These are phyloP conservation scores for Areca catechu DNA, from an alignment of 176 grass and related monocot species.

Conservation along the genomic window DNA sequence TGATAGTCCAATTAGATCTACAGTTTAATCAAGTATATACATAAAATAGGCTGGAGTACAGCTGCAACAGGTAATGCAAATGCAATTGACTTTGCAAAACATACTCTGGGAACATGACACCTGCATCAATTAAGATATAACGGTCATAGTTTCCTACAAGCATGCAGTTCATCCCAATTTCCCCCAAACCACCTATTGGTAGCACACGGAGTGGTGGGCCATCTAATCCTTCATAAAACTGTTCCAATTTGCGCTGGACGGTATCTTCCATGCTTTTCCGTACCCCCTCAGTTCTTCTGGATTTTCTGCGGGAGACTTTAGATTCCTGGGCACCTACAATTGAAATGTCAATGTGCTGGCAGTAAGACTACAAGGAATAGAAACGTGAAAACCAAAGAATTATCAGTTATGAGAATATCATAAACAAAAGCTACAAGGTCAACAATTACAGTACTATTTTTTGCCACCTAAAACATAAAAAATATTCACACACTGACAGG, in stretches of 20 bases:
- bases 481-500: too few species aligned
- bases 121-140: conserved; percentile 96
- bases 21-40: too few species aligned
- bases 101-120: conserved; percentile 99
- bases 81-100: conserved; percentile 7
- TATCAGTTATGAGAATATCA: too few species aligned
- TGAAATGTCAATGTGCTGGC: neutral
- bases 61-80: neutral
- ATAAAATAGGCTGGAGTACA: too few species aligned
- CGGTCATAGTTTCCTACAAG: conserved; percentile 91
- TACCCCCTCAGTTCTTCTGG: conserved; percentile 54
- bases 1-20: too few species aligned
- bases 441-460: neutral
- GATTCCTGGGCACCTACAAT: conserved; percentile 22
- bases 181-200: conserved; percentile 89
- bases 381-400: neutral
- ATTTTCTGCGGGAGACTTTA: conserved; percentile 41
- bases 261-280: conserved; percentile 93
- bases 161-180: conserved; percentile 99
- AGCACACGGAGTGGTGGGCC: conserved; percentile 90
- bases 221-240: conserved; percentile 87
- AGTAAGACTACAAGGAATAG: neutral
- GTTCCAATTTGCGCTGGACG: conserved; percentile 88
- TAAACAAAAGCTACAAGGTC: neutral
- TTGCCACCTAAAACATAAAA: too few species aligned